Evolutionary conservation across 2,329 filamentous ascomycete species (phyloP).

Genomic region (Zymoseptoria tritici): DNA sequence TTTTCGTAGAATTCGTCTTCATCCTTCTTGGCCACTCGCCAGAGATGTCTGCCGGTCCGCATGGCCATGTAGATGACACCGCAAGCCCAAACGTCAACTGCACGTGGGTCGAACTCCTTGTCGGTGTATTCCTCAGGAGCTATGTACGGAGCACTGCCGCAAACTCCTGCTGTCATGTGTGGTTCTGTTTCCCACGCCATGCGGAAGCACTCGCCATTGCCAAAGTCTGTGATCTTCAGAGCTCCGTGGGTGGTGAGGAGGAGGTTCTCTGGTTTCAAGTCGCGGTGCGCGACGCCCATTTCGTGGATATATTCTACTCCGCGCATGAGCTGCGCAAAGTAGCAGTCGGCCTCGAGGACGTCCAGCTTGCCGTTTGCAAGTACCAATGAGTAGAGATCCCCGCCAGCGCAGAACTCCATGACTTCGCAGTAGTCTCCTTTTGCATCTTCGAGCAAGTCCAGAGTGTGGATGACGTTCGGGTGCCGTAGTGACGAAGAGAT

Average conservation of each 20-base stretch:
- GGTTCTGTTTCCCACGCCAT: slow-evolving; percentile 99
- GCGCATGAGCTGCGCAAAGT: slow-evolving; percentile 98
- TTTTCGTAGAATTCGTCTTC: slow-evolving; percentile 96
- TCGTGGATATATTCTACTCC: slow-evolving; percentile 99
- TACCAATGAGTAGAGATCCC: slow-evolving; percentile 89
- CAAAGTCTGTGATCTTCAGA: slow-evolving; percentile 97
- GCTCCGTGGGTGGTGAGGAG: slow-evolving; percentile 86
- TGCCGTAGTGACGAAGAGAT: slow-evolving; percentile 95
- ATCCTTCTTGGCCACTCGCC: slow-evolving; percentile 93
- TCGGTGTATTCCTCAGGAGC: slow-evolving; percentile 93
- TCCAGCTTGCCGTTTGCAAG: slow-evolving; percentile 86
- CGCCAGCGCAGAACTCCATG: slow-evolving; percentile 97
- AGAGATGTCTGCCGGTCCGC: slow-evolving; percentile 90
- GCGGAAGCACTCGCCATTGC: slow-evolving; percentile 97
- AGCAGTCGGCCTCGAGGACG: slow-evolving; percentile 89
- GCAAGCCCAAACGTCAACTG: slow-evolving; percentile 97
- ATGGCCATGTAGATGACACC: slow-evolving; percentile 99
- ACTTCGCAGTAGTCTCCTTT: slow-evolving; percentile 98
- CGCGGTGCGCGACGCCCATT: slow-evolving; percentile 96
- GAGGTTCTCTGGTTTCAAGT: slow-evolving; percentile 94
- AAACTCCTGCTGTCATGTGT: slow-evolving; percentile 95
- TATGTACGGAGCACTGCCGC: slow-evolving; percentile 94
- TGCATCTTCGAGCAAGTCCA: slow-evolving; percentile 88
- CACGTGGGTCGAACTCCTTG: slow-evolving; percentile 90
- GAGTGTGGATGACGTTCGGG: slow-evolving; percentile 95